A percentile compares a stretch with the other conserved stretches of the same genome.
Evolutionary conservation across 257 asterid genomes (phyloP).

Genomic region (Handroanthus guayacan): DNA sequence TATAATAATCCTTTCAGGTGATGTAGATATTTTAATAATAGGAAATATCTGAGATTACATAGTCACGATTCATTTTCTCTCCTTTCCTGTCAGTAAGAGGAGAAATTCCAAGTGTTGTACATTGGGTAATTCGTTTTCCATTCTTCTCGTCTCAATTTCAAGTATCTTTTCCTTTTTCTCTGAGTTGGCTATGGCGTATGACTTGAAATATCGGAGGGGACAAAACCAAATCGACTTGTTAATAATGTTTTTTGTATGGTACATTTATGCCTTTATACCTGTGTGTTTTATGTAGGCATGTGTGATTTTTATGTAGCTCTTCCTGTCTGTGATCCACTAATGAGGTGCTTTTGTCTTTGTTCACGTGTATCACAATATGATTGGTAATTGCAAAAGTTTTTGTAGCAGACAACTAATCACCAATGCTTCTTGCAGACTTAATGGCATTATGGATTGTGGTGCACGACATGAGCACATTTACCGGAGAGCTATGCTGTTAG

Average conservation of each 20-base stretch:
- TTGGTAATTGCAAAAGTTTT: slow-evolving; percentile 4
- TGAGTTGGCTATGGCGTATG: slow-evolving; percentile 21
- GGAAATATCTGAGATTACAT: background rate
- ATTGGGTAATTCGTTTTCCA: background rate
- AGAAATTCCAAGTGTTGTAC: slow-evolving; percentile 3
- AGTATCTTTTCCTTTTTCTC: background rate
- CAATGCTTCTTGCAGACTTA: slow-evolving; percentile 61
- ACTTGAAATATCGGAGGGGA: background rate
- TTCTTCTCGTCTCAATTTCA: slow-evolving; percentile 4
- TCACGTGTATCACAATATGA: slow-evolving; percentile 14
- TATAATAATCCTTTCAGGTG: background rate
- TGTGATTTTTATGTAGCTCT: slow-evolving; percentile 18
- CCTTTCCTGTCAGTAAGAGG: background rate
- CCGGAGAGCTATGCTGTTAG: slow-evolving; percentile 79
- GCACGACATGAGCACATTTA: slow-evolving; percentile 78
- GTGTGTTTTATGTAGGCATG: background rate
- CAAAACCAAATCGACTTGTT: background rate
- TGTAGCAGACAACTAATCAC: slow-evolving; percentile 34
- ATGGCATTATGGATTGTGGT: slow-evolving; percentile 90
- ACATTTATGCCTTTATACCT: background rate
- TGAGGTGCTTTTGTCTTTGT: slow-evolving; percentile 24
- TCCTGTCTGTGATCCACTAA: slow-evolving; percentile 20
- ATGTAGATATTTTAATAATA: background rate
- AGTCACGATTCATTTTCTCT: background rate
- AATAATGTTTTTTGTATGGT: slow-evolving; percentile 4